Conservation (phyloP, 495 filamentous ascomycete genomes). For the Podospora sp. region DNA sequence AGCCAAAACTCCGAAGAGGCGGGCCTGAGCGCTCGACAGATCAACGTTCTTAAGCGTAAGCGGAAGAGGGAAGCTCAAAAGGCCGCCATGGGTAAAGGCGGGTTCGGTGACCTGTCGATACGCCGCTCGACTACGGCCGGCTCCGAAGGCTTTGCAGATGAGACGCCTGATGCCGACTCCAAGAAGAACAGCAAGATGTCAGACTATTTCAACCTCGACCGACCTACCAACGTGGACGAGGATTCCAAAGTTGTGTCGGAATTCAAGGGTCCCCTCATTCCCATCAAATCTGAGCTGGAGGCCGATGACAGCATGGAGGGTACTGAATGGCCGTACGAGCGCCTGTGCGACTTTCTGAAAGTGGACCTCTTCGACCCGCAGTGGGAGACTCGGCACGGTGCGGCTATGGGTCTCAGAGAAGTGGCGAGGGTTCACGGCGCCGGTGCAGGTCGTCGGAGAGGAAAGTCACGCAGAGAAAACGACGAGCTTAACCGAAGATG, state of each 20-base stretch:
- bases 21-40: conserved; percentile 82
- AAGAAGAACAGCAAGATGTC: conserved; percentile 74
- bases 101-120: conserved; percentile 85
- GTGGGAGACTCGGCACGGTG: conserved; percentile 98
- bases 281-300: conserved; percentile 65
- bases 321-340: conserved; percentile 90
- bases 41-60: conserved; percentile 92
- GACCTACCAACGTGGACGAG: conserved; percentile 72
- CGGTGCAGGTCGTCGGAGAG: conserved; percentile 80
- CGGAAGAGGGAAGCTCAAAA: conserved; percentile 81
- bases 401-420: conserved; percentile 92
- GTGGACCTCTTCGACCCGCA: conserved; percentile 90
- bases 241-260: conserved; percentile 91
- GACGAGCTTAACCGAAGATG: conserved; percentile 76
- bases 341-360: conserved; percentile 88
- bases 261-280: conserved; percentile 77
- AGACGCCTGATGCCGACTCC: conserved; percentile 60
- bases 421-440: conserved; percentile 87
- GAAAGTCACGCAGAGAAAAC: conserved; percentile 73
- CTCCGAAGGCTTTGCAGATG: conserved; percentile 52
- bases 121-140: conserved; percentile 62
- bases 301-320: conserved; percentile 74
- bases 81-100: conserved; percentile 64
- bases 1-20: conserved; percentile 61
- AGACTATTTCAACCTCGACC: conserved; percentile 88